Base-by-base conservation (phyloP, 805 yeast species). In the Hanseniaspora pseudoguilliermondii region DNA sequence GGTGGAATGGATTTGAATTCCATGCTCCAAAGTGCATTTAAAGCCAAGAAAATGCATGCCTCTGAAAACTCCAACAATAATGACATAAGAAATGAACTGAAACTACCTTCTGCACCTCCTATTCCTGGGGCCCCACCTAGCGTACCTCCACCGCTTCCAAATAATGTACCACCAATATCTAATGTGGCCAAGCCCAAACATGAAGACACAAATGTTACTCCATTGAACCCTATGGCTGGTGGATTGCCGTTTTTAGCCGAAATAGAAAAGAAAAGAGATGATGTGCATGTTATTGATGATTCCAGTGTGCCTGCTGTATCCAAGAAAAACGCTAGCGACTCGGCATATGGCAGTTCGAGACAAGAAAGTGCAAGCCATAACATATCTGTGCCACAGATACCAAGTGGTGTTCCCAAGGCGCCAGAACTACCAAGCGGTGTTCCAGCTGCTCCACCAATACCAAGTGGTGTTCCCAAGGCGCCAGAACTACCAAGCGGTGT, bases 221-320 rank as follows among this genome's bases (percentile, higher is more conserved):
- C 39, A 41, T 43, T 59, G 4, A 55, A 60, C 8, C 54, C 60
- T 5, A 50, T 58, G 39, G 59, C 59, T 21, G 59, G 59, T 7
- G 55, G 67, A 23, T 47, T 54, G 15, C 54, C 57, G 5, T 51
- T 35, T 21, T 7, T 50, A 15, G 73, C 76, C 4, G 76, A 78
- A 58, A 77, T 78, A 54, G 76, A 75, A 60, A 73, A 70, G 36
- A 73, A 74, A 59, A 69, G 81, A 59, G 76, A 73, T 57, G 79
- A 76, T 18, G 60, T 72, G 27, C 69, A 69, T 61, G 77, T 73
- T 39, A 73, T 75, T n/a, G 75, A 71, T 18, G 75, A 47, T 18
- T 49, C 63, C 3, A 55, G 65, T 5, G 60, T 67, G 4, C 35
- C 57, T 4, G 41, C 59, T 18, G 58, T 57, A 25, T 55, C 69